Base-by-base conservation (phyloP, 2,329 filamentous ascomycete genomes). In the Alternaria angustiovoidea region DNA sequence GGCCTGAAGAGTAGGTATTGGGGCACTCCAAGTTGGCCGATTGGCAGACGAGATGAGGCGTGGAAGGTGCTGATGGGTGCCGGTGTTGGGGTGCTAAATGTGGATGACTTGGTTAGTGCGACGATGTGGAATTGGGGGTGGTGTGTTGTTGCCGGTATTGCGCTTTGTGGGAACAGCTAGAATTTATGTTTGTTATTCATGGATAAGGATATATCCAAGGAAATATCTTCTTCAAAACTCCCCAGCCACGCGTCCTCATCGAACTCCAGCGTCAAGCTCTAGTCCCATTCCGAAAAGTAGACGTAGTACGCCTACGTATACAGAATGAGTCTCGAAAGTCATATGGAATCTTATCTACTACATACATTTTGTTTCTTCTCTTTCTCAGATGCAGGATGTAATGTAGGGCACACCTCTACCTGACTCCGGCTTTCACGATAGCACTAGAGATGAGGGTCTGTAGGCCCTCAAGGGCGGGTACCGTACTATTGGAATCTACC, bases 91-190 rank as follows among this genome's bases (percentile, higher is more conserved):
- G 55, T 68, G 55, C 14, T 71, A 53, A 71, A 70, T 59, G 63
- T 71, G 2, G 64, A 71, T 55, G 68, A 70, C 59, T 42, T 72
- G 32, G 55, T 51, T 5, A 64, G 60, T 24, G 62, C 64, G 44
- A 80, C 46, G 56, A 68, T 48, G 47, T 67, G 43, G 54, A 47
- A 46, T 32, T 42, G 30, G 34, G 22, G 28, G 2, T 47, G n/a
- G 65, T 75, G 71, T 58, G 51, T 68, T 34, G 57, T 74, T 39
- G 71, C 66, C 16, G 67, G 71, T 2, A 59, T 75, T 36, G 55
- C 49, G 5, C 59, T 75, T 7, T 75, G 72, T 55, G 64, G 69
- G 38, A 70, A 67, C 18, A 65, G 59, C 14, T 74, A 68, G 43
- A 14, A 12, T 6, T 24, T 18, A 14, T 28, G 12, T 6, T n/a